Evolutionary conservation across 2,329 filamentous ascomycete genomes (phyloP).

Genomic region (Claviceps sp.): DNA sequence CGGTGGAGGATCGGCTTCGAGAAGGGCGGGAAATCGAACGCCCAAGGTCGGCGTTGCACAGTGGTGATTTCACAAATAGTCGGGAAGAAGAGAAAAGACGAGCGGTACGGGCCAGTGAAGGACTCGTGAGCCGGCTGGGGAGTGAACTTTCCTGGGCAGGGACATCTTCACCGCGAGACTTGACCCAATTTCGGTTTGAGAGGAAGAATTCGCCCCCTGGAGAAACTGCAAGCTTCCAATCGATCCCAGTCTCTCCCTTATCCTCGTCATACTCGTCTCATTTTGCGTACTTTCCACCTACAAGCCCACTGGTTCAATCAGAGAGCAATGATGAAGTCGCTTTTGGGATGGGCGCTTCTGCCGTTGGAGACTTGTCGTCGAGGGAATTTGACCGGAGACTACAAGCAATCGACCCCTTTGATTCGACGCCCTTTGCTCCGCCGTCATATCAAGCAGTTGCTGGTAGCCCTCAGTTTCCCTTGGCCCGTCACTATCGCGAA

Average conservation of each 20-base stretch:
- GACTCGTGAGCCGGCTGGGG: neutral
- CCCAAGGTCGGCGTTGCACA: slow-evolving; percentile 63
- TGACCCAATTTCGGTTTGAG: slow-evolving; percentile 31
- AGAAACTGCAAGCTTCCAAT: slow-evolving; percentile 24
- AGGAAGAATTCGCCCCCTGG: slow-evolving; percentile 17
- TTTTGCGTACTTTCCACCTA: slow-evolving; percentile 77
- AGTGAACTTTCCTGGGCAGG: slow-evolving; percentile 30
- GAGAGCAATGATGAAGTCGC: slow-evolving; percentile 66
- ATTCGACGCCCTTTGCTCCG: slow-evolving; percentile 29
- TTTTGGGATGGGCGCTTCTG: slow-evolving; percentile 39
- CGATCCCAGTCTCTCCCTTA: slow-evolving; percentile 40
- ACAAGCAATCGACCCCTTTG: slow-evolving; percentile 58
- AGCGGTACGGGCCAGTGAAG: neutral
- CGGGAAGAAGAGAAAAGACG: slow-evolving; percentile 10
- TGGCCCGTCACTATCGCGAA: slow-evolving; percentile 47
- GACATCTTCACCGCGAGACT: slow-evolving; percentile 43
- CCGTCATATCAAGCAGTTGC: slow-evolving; percentile 22
- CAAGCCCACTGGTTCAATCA: slow-evolving; percentile 82
- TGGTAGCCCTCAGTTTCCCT: slow-evolving; percentile 16
- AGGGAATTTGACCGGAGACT: slow-evolving; percentile 36
- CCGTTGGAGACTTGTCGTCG: slow-evolving; percentile 35
- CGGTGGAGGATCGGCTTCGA: slow-evolving; percentile 28
- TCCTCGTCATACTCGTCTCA: slow-evolving; percentile 64
- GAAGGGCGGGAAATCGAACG: slow-evolving; percentile 59
- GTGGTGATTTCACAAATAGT: slow-evolving; percentile 47